Base-by-base conservation (phyloP, 345 rosid genomes). In the Dipteronia dyeriana region DNA sequence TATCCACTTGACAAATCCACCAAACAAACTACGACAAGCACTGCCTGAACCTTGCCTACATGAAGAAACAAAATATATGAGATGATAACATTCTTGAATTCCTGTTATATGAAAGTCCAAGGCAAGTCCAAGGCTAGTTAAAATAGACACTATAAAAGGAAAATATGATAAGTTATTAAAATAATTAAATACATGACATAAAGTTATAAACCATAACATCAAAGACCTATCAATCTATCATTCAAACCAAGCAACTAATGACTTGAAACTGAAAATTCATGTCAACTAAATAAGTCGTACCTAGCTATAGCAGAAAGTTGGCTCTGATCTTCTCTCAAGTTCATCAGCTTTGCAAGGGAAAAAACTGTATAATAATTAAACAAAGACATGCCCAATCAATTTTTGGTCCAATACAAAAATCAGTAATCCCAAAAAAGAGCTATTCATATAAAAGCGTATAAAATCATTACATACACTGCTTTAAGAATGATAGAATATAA, bases 11-110 rank as follows among this genome's bases (percentile, higher is more conserved):
- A 92, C 99, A 80, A 96, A 94, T 87, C 99, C 99, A 78, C 99
- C 99, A 80, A 81, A 92, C 69, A 96, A 86, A 88, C 99, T 96
- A 78, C 97, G 99, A 82, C 99, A 96, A 80, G 99, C 97, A 86
- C 99, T 96, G 79, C 99, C 98, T 68, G 99, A 96, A 80, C 99
- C 99, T 89, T 94, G 99, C 90, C 99, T 96, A 70, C 53, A 66
- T 25, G 38, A 47, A 65, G 71, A 74, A 80, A 80, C 53, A 78
- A 79, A 71, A 34, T 72, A 20, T 49, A 71, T 45, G 26, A 69
- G 62, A 16, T 47, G 53, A 12, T 56, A 77, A 31, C 70, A 75
- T 71, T 68, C 57, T 64, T 41, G 63, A 65, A 60, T 57, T 67
- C 41, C 45, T n/a, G 23, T 43, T 26, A 31, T 51, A 75, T 34